Evolutionary conservation across 257 asterid genomes (phyloP).

Genomic region (Nicotiana otophora): DNA sequence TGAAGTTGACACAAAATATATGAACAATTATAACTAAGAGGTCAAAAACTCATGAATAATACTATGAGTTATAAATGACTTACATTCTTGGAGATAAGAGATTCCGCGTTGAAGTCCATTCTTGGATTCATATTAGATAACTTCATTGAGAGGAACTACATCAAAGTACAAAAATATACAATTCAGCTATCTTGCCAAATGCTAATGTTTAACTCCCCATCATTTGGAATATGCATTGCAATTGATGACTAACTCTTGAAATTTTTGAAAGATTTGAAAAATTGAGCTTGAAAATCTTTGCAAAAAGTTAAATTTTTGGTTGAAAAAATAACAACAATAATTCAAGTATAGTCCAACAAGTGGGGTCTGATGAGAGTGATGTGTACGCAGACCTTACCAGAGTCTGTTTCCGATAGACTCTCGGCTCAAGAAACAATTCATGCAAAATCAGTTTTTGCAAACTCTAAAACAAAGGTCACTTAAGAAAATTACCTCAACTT

Average conservation of each 20-base stretch:
- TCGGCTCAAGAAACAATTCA: no score
- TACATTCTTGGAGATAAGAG: conserved; percentile 70
- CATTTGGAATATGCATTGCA: not conserved
- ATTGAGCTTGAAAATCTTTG: no score
- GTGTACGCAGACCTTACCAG: no score
- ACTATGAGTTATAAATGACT: conserved; percentile 14
- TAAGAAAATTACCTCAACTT: conserved; percentile 63
- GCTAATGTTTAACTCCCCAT: not conserved
- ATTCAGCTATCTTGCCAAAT: not conserved
- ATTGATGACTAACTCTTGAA: not conserved
- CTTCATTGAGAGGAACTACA: conserved; percentile 90
- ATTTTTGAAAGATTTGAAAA: not conserved
- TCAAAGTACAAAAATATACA: not conserved
- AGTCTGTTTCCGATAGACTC: no score
- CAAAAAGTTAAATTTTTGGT: no score
- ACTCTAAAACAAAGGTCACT: not conserved
- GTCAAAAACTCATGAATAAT: not conserved
- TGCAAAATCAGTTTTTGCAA: no score
- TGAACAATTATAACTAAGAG: not conserved
- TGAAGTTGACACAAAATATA: conserved; percentile 14
- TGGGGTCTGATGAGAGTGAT: no score
- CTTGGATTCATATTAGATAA: conserved; percentile 67
- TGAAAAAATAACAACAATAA: no score
- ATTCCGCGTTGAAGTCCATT: conserved; percentile 55
- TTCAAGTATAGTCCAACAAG: no score